Percentiles rank a stretch among this genome's conserved stretches.
Conservation (phyloP, 1,284 basidiomycete genomes). For the Lignosus rhinocerotis region DNA sequence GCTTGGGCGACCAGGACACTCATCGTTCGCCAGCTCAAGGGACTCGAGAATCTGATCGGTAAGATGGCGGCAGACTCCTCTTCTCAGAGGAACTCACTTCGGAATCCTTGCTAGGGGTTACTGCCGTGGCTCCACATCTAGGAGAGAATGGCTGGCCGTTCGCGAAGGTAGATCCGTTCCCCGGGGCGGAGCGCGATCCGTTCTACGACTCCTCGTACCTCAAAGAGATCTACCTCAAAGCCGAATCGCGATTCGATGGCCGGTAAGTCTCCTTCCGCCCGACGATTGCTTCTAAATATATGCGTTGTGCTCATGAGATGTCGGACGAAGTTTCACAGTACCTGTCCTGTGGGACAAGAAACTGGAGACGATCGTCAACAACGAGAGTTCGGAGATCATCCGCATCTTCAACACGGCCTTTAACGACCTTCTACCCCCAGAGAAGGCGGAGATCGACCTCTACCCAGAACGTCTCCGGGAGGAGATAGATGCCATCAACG, state of each 20-base stretch:
- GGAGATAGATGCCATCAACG: slow-evolving; percentile 88
- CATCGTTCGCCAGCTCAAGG: slow-evolving; percentile 90
- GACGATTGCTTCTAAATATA: no score
- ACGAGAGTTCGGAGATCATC: slow-evolving; percentile 93
- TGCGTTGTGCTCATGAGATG: no score
- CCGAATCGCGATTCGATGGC: slow-evolving; percentile 68
- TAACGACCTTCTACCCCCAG: slow-evolving; percentile 66
- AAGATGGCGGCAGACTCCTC: slow-evolving; percentile 28
- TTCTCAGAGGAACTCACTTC: neutral
- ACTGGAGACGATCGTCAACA: slow-evolving; percentile 88
- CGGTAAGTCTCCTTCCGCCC: slow-evolving; percentile 50
- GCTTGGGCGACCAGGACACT: slow-evolving; percentile 94
- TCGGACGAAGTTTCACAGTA: slow-evolving; percentile 63
- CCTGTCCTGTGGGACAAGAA: slow-evolving; percentile 98
- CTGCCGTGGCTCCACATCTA: slow-evolving; percentile 93
- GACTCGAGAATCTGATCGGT: slow-evolving; percentile 85
- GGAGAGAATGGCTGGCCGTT: slow-evolving; percentile 89
- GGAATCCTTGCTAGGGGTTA: slow-evolving; percentile 54
- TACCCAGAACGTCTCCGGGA: slow-evolving; percentile 25
- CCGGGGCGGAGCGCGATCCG: slow-evolving; percentile 74
- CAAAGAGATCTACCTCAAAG: slow-evolving; percentile 85
- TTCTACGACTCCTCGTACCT: slow-evolving; percentile 72
- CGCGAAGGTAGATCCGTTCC: slow-evolving; percentile 67
- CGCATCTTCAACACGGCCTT: slow-evolving; percentile 89
- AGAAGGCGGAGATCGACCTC: slow-evolving; percentile 50